Base-by-base conservation (phyloP, 495 filamentous ascomycete genomes). In the Sabuloglossum arenarium region DNA sequence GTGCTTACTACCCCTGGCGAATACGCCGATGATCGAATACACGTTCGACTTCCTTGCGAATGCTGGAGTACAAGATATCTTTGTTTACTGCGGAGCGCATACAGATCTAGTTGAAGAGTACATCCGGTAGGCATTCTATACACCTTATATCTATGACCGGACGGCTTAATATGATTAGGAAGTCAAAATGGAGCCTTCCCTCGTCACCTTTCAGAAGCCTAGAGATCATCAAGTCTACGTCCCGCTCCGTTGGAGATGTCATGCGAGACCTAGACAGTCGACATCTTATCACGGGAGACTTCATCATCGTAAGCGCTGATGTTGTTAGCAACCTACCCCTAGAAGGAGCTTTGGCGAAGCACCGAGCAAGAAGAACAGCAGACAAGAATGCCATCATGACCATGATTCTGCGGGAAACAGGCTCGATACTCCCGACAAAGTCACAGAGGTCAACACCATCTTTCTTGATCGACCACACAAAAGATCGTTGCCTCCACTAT, bases 331-430 rank as follows among this genome's bases (percentile, higher is more conserved):
- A 96, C 63, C 66, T 97, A 49, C 77, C 82, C 9, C 81, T 99
- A 24, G 86, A 88, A 60, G 74, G 70, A 46, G 84, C 82, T n/a
- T 69, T 99, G 49, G 74, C 79, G 5, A 78, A 76, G 37, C 91
- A 99, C 66, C 79, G 85, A 54, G 79, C 81, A 50, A 83, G 91
- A 31, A 81, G 91, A 43, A 79, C 80, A 64, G 77, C 78, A 53
- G 85, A 94, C 69, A 90, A 91, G 64, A 88, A 94, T 65, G 87
- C 90, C 14, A 96, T 95, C 69, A 99, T 99, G 93, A 99, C 91
- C 25, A 88, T 97, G 80, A 74, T 99, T 24, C 69, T 97, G 53
- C 77, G 85, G 50, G 79, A 88, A 67, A 85, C 80, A 1, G 86
- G 86, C n/a, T 69, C 72, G 1, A 71, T 69, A 23, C 86, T 94